phyloP scores from a whole-genome alignment of 768 basidiomycete genomes.

The Russula sp. region DNA sequence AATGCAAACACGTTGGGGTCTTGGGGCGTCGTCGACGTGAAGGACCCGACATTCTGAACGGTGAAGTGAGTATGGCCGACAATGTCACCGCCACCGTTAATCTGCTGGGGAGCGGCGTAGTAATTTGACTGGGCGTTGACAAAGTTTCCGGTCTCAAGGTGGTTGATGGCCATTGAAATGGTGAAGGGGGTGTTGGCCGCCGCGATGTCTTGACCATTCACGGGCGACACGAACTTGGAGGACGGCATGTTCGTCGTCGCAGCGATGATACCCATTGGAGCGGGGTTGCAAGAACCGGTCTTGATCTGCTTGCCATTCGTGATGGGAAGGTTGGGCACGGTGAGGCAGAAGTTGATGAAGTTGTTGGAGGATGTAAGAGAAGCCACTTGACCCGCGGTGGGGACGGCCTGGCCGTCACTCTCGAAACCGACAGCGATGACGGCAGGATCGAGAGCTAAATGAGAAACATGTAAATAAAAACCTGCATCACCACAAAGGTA shows the following conservation, averaged over 20 bases:
- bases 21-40: slow-evolving; percentile 44
- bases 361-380: slow-evolving; percentile 64
- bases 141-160: slow-evolving; percentile 51
- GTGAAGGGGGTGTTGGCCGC: slow-evolving; percentile 46
- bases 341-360: slow-evolving; percentile 65
- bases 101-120: slow-evolving; percentile 49
- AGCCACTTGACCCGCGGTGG: slow-evolving; percentile 43
- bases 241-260: slow-evolving; percentile 46
- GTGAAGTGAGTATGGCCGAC: slow-evolving; percentile 61
- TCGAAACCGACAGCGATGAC: slow-evolving; percentile 54
- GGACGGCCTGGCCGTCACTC: slow-evolving; percentile 40
- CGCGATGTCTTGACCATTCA: slow-evolving; percentile 39
- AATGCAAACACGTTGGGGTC: slow-evolving; percentile 51
- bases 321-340: slow-evolving; percentile 42
- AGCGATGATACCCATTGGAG: slow-evolving; percentile 56
- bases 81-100: slow-evolving; percentile 44
- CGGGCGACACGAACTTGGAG: slow-evolving; percentile 45
- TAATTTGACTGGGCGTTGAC: slow-evolving; percentile 49
- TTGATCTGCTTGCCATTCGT: slow-evolving; percentile 55
- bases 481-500: background rate
- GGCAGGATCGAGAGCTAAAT: slow-evolving; percentile 36
- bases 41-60: slow-evolving; percentile 44
- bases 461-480: background rate
- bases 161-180: slow-evolving; percentile 42
- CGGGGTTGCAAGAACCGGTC: slow-evolving; percentile 53